A percentile compares a stretch with the other conserved stretches of the same genome.
phyloP scores from a whole-genome alignment of 2,329 filamentous ascomycete species.

The Microdochium bolleyi region DNA sequence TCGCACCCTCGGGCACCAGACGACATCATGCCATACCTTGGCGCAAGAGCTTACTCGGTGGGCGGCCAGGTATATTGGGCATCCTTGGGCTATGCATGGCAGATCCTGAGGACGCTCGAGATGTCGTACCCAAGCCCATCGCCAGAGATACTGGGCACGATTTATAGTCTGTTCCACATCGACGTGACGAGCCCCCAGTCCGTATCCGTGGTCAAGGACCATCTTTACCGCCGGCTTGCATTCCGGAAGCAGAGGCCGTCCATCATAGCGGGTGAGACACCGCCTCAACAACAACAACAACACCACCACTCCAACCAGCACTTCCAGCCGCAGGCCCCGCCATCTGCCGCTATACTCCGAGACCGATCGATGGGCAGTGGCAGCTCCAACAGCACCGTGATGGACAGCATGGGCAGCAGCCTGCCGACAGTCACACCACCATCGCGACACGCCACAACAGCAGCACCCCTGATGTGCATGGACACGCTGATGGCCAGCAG shows the following conservation, averaged over 20 bases:
- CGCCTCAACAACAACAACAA: background rate
- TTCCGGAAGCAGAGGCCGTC: background rate
- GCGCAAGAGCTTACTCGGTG: constrained; percentile 6
- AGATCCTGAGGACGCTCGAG: background rate
- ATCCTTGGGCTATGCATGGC: constrained; percentile 6
- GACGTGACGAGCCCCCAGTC: background rate
- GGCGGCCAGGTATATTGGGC: constrained; percentile 10
- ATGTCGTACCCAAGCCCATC: background rate
- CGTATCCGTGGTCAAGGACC: background rate
- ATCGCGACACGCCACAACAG: background rate
- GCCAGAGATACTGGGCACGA: background rate
- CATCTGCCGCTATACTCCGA: background rate
- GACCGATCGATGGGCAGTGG: background rate
- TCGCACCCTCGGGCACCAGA: constrained; percentile 7
- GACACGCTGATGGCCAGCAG: background rate
- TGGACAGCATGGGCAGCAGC: background rate
- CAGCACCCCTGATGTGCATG: background rate
- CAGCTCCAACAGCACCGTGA: background rate
- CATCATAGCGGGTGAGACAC: background rate
- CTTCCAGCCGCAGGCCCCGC: background rate
- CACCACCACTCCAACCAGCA: background rate
- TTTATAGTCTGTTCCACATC: background rate
- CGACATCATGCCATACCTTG: constrained; percentile 9
- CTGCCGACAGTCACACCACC: background rate
- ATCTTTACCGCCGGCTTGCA: background rate